These are phyloP conservation scores for Mycocentrospora acerina DNA, from an alignment of 2,329 filamentous ascomycete genomes.

Conservation along the genomic window DNA sequence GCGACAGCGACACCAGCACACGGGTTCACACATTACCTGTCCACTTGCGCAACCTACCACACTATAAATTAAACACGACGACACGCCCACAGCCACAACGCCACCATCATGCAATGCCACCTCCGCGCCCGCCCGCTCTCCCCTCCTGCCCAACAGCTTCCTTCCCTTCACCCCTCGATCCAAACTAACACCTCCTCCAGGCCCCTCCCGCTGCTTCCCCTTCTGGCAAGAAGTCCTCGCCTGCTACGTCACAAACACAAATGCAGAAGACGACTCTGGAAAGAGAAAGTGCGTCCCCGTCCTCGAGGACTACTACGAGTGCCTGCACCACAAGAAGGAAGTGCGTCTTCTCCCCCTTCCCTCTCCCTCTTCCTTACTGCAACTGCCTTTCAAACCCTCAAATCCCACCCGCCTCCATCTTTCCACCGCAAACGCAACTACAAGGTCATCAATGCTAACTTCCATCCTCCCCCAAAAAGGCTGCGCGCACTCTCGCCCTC, in stretches of 20 bases:
- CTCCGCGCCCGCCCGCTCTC: not conserved
- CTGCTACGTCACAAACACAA: conserved; percentile 95
- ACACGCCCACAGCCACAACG: no score
- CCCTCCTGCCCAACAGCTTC: not conserved
- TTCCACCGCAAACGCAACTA: conserved; percentile 10
- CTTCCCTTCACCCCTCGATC: not conserved
- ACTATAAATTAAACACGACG: no score
- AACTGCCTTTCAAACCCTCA: no score
- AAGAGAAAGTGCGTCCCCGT: conserved; percentile 84
- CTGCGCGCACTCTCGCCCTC: conserved; percentile 73
- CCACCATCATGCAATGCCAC: not conserved
- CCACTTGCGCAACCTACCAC: no score
- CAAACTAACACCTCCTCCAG: conserved; percentile 39
- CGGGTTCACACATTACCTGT: no score
- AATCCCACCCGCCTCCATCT: not conserved
- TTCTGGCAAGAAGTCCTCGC: conserved; percentile 99
- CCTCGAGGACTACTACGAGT: conserved; percentile 98
- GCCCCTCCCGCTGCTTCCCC: conserved; percentile 84
- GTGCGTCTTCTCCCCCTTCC: conserved; percentile 53
- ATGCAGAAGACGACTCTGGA: conserved; percentile 72
- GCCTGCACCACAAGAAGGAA: conserved; percentile 98
- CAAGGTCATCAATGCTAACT: no score
- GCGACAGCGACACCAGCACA: no score
- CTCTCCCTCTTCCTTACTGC: no score
- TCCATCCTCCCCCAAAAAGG: conserved; percentile 52